A percentile compares a stretch with the other conserved stretches of the same genome.
Evolutionary conservation across 805 yeast genomes (phyloP).

Genomic region (Ogataea zsoltii): DNA sequence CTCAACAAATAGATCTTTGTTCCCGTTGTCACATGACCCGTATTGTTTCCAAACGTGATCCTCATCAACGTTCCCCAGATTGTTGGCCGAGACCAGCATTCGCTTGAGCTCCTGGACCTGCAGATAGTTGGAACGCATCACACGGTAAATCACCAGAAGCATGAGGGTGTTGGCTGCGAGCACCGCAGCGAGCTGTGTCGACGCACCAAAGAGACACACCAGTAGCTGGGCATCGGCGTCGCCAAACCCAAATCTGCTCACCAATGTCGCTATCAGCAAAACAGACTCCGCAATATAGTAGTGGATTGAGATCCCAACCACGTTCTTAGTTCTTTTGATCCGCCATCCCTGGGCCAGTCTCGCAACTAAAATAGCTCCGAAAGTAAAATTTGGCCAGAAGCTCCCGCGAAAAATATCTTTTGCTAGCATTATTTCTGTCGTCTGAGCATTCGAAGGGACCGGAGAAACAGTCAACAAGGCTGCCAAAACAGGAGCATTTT

Average conservation of each 20-base stretch:
- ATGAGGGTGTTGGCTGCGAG: constrained; percentile 4
- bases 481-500: constrained; percentile 32
- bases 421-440: constrained; percentile 2
- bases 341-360: background rate
- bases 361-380: background rate
- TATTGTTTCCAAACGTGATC: constrained; percentile 4
- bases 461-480: constrained; percentile 34
- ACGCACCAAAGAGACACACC: constrained; percentile 1
- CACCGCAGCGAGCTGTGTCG: background rate
- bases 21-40: constrained; percentile 1
- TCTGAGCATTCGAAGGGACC: constrained; percentile 26
- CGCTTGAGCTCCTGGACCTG: constrained; percentile 5
- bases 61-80: background rate
- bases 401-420: background rate
- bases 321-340: constrained; percentile 3
- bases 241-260: background rate
- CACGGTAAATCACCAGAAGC: constrained; percentile 2
- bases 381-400: background rate
- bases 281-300: constrained; percentile 5
- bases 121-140: constrained; percentile 5
- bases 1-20: background rate
- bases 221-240: too few species aligned
- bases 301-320: constrained; percentile 7
- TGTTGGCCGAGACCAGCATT: background rate
- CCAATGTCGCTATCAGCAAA: background rate